Percentiles rank a stretch among this genome's conserved stretches.
Evolutionary conservation across 768 basidiomycete genomes (phyloP).

Genomic region (Tylopilus sp.): DNA sequence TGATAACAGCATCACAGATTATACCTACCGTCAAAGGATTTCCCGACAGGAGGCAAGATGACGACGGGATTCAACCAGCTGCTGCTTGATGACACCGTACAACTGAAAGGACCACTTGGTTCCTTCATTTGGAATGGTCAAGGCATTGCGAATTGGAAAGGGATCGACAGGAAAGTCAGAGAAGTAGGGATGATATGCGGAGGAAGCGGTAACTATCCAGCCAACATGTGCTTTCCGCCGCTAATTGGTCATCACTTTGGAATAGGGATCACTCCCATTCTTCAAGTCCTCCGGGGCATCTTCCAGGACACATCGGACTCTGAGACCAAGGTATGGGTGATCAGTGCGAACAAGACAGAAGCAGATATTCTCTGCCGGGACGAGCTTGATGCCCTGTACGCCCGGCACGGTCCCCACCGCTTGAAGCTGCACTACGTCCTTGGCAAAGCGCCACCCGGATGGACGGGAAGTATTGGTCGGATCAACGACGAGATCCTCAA

Average conservation of each 20-base stretch:
- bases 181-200: constrained; percentile 55
- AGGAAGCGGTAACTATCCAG: constrained; percentile 43
- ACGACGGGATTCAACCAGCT: constrained; percentile 46
- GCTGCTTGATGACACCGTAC: constrained; percentile 44
- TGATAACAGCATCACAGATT: constrained; percentile 31
- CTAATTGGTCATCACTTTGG: neutral
- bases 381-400: constrained; percentile 42
- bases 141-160: constrained; percentile 37
- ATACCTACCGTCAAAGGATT: constrained; percentile 37
- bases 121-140: constrained; percentile 50
- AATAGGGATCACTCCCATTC: constrained; percentile 52
- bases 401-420: constrained; percentile 26
- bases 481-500: constrained; percentile 38
- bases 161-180: constrained; percentile 30
- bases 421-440: constrained; percentile 46
- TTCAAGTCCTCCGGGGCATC: constrained; percentile 51
- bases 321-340: constrained; percentile 42
- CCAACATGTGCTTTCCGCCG: neutral
- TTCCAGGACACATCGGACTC: constrained; percentile 37
- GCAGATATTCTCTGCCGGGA: constrained; percentile 50
- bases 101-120: constrained; percentile 60
- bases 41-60: constrained; percentile 51
- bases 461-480: constrained; percentile 41
- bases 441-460: constrained; percentile 29
- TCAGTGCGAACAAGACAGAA: constrained; percentile 46